These are phyloP conservation scores for Neostapfia colusana DNA, from an alignment of 176 grass and related monocot species.

Conservation along the genomic window DNA sequence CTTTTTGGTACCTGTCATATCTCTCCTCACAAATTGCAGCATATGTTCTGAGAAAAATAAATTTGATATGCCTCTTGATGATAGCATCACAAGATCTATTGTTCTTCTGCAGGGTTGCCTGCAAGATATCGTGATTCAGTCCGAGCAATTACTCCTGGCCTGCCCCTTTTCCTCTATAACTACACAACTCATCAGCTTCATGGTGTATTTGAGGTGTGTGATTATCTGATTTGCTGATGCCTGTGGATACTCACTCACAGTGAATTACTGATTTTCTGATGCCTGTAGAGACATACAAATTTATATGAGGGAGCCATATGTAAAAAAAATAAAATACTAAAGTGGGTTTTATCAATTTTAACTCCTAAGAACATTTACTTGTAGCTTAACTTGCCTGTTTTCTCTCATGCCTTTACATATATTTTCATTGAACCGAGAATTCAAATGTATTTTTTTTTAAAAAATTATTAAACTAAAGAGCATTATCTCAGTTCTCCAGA, in stretches of 20 bases:
- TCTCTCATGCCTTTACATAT: neutral
- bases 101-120: slow-evolving; percentile 70
- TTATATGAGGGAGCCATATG: neutral
- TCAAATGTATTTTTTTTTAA: no score
- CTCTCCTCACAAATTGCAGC: neutral
- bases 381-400: neutral
- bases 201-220: slow-evolving; percentile 88
- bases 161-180: slow-evolving; percentile 98
- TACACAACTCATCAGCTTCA: slow-evolving; percentile 98
- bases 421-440: neutral
- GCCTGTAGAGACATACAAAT: neutral
- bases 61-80: neutral
- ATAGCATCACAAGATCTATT: slow-evolving; percentile 18
- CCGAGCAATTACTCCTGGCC: slow-evolving; percentile 89
- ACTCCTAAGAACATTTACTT: neutral
- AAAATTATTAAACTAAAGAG: no score
- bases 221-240: slow-evolving; percentile 15
- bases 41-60: neutral
- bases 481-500: neutral
- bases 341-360: neutral
- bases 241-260: neutral
- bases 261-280: neutral
- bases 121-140: slow-evolving; percentile 98
- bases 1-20: slow-evolving; percentile 74
- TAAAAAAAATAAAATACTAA: neutral